Percentiles rank a stretch among this genome's conserved stretches.
Conservation (phyloP, 352 stramenopile species). For the Phytophthora chlamydospora region DNA sequence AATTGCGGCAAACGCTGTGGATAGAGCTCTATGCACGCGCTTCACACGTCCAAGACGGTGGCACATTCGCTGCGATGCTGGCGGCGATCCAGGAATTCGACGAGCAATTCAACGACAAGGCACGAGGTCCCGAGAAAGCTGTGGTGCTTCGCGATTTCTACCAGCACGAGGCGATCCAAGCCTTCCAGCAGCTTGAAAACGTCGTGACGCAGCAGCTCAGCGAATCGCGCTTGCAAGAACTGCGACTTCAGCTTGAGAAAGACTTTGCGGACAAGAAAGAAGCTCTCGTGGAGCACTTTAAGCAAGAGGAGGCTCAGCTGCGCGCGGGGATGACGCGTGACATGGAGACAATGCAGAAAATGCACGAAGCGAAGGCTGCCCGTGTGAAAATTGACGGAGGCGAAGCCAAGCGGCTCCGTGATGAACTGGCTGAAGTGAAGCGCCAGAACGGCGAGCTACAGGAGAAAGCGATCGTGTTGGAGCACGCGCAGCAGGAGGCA, state of each 20-base stretch:
- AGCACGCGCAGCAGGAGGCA: conserved; percentile 49
- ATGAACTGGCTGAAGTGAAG: conserved; percentile 48
- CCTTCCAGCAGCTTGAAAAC: conserved; percentile 61
- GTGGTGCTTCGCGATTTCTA: conserved; percentile 67
- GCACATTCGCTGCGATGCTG: conserved; percentile 50
- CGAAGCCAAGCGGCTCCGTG: conserved; percentile 55
- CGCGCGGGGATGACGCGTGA: conserved; percentile 62
- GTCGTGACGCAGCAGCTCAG: conserved; percentile 59
- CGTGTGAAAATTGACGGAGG: conserved; percentile 73
- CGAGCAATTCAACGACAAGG: conserved; percentile 45
- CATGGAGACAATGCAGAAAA: conserved; percentile 73
- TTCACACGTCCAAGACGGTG: conserved; percentile 9
- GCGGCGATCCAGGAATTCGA: conserved; percentile 63
- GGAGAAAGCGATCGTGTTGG: conserved; percentile 46
- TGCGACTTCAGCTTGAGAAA: conserved; percentile 57
- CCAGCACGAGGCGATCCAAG: conserved; percentile 51
- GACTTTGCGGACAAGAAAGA: conserved; percentile 70
- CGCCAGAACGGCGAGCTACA: conserved; percentile 51
- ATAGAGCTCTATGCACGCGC: conserved; percentile 27
- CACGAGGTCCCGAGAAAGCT: conserved; percentile 58
- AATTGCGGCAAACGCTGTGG: conserved; percentile 52
- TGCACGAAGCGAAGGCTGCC: conserved; percentile 58
- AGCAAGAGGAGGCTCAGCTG: conserved; percentile 67
- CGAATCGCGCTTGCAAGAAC: conserved; percentile 53
- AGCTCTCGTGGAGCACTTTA: conserved; percentile 68